Conservation (phyloP, 257 asterid species). For the Ballota nigra region DNA sequence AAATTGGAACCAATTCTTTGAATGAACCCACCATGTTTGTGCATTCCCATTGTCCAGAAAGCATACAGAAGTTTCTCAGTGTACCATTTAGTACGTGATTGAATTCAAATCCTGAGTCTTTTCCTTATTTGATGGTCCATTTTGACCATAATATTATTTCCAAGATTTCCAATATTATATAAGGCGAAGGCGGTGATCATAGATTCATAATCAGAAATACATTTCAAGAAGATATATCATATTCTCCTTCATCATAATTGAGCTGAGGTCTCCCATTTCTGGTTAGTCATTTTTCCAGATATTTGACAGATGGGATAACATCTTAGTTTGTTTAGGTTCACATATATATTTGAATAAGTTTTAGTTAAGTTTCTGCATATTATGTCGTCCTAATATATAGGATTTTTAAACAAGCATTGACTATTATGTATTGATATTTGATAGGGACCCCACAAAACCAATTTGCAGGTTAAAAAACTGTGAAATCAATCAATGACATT, state of each 20-base stretch:
- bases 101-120: constrained; percentile 9
- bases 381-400: no score
- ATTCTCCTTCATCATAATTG: neutral
- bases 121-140: neutral
- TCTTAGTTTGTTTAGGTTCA: neutral
- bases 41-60: constrained; percentile 22
- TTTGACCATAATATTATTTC: neutral
- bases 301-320: neutral
- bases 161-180: constrained; percentile 6
- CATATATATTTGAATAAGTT: no score
- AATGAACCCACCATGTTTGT: constrained; percentile 5
- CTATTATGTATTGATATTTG: neutral
- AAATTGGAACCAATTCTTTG: neutral
- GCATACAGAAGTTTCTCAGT: constrained; percentile 19
- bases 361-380: neutral
- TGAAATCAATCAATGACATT: constrained; percentile 41
- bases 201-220: constrained; percentile 8
- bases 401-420: neutral
- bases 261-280: neutral
- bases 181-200: constrained; percentile 8
- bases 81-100: neutral
- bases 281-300: neutral
- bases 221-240: neutral
- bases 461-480: neutral
- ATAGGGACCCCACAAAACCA: neutral